A percentile compares a stretch with the other conserved stretches of the same genome.
Evolutionary conservation across 2,329 filamentous ascomycete species (phyloP).

Genomic region (Penicillium sp.): DNA sequence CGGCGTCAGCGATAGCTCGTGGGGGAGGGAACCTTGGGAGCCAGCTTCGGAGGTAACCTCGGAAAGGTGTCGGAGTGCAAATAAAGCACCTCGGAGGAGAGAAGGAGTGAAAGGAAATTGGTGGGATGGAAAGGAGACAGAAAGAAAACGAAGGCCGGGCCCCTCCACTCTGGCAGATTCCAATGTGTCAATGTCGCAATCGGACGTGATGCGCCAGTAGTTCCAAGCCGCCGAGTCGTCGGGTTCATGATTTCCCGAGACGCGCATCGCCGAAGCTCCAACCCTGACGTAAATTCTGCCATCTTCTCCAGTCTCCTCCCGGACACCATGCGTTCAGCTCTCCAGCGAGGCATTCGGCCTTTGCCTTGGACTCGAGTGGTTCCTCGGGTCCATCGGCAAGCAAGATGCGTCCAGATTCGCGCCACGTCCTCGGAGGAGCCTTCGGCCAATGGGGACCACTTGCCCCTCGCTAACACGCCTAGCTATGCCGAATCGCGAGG

Average conservation of each 20-base stretch:
- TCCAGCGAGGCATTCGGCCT: slow-evolving; percentile 36
- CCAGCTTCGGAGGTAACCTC: slow-evolving; percentile 37
- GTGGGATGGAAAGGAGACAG: neutral
- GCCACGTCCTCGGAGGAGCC: slow-evolving; percentile 42
- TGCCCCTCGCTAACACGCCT: slow-evolving; percentile 39
- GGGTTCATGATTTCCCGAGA: slow-evolving; percentile 28
- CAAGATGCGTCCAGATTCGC: slow-evolving; percentile 46
- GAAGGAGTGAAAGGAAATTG: neutral
- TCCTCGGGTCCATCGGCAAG: slow-evolving; percentile 28
- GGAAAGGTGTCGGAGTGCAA: neutral
- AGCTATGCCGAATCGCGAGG: slow-evolving; percentile 44
- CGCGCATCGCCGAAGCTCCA: slow-evolving; percentile 14
- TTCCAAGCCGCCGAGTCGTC: neutral
- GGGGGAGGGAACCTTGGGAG: slow-evolving; percentile 22
- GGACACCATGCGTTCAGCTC: slow-evolving; percentile 37
- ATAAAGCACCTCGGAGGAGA: neutral
- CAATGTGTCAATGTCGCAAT: slow-evolving; percentile 34
- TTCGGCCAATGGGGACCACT: slow-evolving; percentile 37
- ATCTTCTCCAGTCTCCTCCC: slow-evolving; percentile 13
- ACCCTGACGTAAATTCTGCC: slow-evolving; percentile 26
- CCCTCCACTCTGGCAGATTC: neutral
- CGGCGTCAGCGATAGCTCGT: slow-evolving; percentile 20
- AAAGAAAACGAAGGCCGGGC: neutral
- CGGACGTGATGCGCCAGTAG: too few relatives aligned
- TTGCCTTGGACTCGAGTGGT: slow-evolving; percentile 34